Conservation (phyloP, 805 yeast genomes). For the Pachysolen tannophilus region DNA sequence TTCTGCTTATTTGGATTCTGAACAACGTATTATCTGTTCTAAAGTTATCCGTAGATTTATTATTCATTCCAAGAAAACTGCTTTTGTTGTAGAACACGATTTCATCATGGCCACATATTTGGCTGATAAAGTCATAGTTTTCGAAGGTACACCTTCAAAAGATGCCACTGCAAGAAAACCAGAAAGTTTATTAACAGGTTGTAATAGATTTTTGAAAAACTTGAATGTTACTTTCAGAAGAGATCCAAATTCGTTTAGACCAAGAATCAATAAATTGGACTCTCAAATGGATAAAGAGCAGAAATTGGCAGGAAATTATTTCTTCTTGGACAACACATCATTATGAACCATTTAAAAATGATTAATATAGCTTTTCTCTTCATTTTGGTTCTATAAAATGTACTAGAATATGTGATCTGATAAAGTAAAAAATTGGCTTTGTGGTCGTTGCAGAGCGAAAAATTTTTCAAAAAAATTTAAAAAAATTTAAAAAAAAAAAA, state of each 20-base stretch:
- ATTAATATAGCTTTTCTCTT: too few species aligned
- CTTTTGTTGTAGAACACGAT: slow-evolving; percentile 99
- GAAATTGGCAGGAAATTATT: slow-evolving; percentile 84
- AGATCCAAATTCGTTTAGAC: slow-evolving; percentile 97
- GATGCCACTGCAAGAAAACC: slow-evolving; percentile 83
- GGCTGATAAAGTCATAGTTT: slow-evolving; percentile 98
- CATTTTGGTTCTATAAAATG: too few species aligned
- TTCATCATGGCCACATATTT: slow-evolving; percentile 99
- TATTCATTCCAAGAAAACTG: slow-evolving; percentile 94
- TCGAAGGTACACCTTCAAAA: slow-evolving; percentile 90
- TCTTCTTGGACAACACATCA: slow-evolving; percentile 76
- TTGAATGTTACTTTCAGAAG: slow-evolving; percentile 98
- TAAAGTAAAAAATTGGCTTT: too few species aligned
- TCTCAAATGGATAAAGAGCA: slow-evolving; percentile 99
- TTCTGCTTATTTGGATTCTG: slow-evolving; percentile 97
- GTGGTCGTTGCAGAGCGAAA: too few species aligned
- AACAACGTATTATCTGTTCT: slow-evolving; percentile 98
- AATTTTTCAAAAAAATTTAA: too few species aligned
- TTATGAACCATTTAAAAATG: too few species aligned
- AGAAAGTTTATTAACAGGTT: slow-evolving; percentile 91
- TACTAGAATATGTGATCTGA: too few species aligned
- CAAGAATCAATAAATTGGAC: slow-evolving; percentile 95
- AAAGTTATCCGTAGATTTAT: slow-evolving; percentile 97
- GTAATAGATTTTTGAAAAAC: slow-evolving; percentile 94
- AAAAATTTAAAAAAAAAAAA: too few species aligned